Percentiles rank a stretch among this genome's conserved stretches.
Conservation (phyloP, 2,329 filamentous ascomycete species). For the Cercospora brassicicola region DNA sequence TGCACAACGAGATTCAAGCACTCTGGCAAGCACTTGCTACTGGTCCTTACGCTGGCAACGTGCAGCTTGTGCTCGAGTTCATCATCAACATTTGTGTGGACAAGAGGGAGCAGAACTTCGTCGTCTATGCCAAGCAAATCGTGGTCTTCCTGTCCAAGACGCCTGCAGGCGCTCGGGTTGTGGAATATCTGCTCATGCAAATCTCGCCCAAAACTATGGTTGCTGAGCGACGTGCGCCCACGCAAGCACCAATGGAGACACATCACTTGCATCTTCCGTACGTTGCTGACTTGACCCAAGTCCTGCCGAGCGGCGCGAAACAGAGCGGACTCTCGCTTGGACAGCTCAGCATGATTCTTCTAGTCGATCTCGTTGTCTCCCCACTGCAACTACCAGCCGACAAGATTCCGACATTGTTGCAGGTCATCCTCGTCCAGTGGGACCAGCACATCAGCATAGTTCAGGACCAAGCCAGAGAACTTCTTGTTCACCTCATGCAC, state of each 20-base stretch:
- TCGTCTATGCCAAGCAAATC: conserved; percentile 96
- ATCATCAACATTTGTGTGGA: conserved; percentile 93
- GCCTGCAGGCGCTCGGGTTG: conserved; percentile 80
- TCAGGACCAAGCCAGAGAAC: conserved; percentile 93
- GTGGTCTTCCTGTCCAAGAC: conserved; percentile 93
- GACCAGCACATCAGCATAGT: conserved; percentile 95
- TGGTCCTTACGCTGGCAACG: conserved; percentile 88
- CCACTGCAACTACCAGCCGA: conserved; percentile 78
- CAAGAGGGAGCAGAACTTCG: conserved; percentile 93
- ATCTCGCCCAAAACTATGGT: conserved; percentile 97
- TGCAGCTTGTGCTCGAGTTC: conserved; percentile 91
- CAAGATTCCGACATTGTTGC: conserved; percentile 79
- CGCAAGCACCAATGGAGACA: conserved; percentile 71
- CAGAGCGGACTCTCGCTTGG: conserved; percentile 83
- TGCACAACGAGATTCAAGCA: conserved; percentile 96
- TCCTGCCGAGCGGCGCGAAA: conserved; percentile 84
- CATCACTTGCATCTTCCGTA: conserved; percentile 69
- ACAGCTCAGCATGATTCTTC: conserved; percentile 85
- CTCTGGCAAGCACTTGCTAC: conserved; percentile 96
- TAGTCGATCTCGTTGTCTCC: conserved; percentile 94
- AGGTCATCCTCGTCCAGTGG: conserved; percentile 92
- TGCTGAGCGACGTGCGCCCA: conserved; percentile 72
- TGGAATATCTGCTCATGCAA: conserved; percentile 89
- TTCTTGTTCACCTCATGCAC: conserved; percentile 96
- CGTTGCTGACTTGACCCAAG: conserved; percentile 77